These are phyloP conservation scores for Carex arenaria DNA, from an alignment of 202 grass and related monocot genomes.

Conservation along the genomic window DNA sequence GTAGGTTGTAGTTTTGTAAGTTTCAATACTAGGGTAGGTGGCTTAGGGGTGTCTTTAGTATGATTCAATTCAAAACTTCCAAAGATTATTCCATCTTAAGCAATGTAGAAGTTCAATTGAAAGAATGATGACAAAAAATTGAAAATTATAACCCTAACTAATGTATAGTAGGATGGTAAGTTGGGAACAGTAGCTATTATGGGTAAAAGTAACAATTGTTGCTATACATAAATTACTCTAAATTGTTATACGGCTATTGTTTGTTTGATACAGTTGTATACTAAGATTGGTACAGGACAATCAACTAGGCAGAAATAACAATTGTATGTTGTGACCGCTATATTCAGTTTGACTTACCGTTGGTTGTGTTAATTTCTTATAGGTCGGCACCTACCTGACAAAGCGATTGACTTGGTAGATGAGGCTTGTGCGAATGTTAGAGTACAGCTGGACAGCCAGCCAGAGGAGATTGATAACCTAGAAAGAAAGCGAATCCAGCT, in stretches of 20 bases:
- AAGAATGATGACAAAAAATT: neutral
- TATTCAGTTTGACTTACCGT: neutral
- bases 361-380: neutral
- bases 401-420: constrained; percentile 60
- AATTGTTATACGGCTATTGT: no score
- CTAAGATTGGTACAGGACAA: neutral
- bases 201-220: neutral
- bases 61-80: no score
- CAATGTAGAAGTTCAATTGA: neutral
- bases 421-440: constrained; percentile 56
- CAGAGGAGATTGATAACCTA: constrained; percentile 91
- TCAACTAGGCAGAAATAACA: neutral
- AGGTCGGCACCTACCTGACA: constrained; percentile 60
- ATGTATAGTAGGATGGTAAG: neutral
- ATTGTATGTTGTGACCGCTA: neutral
- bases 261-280: no score
- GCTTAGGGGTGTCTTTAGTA: no score
- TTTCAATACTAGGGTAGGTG: neutral
- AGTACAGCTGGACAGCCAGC: constrained; percentile 89
- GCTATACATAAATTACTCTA: no score
- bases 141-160: neutral
- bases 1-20: neutral
- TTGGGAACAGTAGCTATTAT: neutral
- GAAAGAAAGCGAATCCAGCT: constrained; percentile 94
- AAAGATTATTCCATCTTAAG: neutral